Conservation (phyloP, 164 flowering plant species). For the Aristolochia californica region DNA sequence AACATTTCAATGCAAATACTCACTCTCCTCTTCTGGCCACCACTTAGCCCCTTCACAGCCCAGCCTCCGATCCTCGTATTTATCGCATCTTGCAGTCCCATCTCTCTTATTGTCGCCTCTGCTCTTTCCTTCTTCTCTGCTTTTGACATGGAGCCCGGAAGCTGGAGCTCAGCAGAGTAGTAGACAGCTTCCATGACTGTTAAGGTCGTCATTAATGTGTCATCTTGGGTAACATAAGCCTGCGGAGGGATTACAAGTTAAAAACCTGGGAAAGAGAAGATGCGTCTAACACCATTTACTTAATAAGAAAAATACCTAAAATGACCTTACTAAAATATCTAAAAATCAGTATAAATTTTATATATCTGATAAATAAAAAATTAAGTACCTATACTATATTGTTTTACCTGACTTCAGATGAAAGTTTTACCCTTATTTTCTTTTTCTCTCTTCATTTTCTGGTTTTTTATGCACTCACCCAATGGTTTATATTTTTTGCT, state of each 20-base stretch:
- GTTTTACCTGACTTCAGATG: too few relatives aligned
- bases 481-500: too few relatives aligned
- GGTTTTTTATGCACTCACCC: too few relatives aligned
- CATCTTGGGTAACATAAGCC: constrained; percentile 67
- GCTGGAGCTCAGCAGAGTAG: constrained; percentile 59
- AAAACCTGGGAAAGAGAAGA: too few relatives aligned
- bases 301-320: background rate
- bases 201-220: constrained; percentile 33
- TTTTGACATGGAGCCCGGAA: constrained; percentile 38
- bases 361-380: too few relatives aligned
- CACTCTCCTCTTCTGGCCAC: constrained; percentile 54
- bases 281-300: background rate
- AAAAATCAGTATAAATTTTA: too few relatives aligned
- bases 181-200: constrained; percentile 48
- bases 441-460: too few relatives aligned
- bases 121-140: constrained; percentile 34
- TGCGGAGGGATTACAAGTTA: too few relatives aligned
- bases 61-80: constrained; percentile 51
- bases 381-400: too few relatives aligned
- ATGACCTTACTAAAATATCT: background rate
- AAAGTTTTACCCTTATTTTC: too few relatives aligned
- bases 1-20: constrained; percentile 52
- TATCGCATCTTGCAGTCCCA: constrained; percentile 50
- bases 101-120: constrained; percentile 40
- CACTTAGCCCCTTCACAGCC: constrained; percentile 44